Conservation (phyloP, 495 filamentous ascomycete genomes). For the Trichoderma gamsii region DNA sequence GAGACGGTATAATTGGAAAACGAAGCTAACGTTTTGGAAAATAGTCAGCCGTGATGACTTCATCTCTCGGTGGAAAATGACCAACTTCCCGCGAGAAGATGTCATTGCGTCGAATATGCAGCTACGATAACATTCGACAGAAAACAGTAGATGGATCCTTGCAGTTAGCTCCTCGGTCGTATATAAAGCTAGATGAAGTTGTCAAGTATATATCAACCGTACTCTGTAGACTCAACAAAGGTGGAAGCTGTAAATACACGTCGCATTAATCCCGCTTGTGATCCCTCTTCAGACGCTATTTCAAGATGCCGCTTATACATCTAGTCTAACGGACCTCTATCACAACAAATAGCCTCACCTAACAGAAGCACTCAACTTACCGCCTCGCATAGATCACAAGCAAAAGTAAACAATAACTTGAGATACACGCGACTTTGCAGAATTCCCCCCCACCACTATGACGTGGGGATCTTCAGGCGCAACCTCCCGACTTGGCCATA, state of each 20-base stretch:
- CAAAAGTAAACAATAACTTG: neutral
- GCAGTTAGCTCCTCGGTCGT: neutral
- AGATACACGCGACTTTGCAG: neutral
- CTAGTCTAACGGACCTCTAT: neutral
- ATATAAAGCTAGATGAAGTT: neutral
- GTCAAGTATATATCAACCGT: neutral
- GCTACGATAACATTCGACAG: conserved; percentile 24
- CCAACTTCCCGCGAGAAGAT: conserved; percentile 53
- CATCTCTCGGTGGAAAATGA: conserved; percentile 67
- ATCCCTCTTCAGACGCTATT: neutral
- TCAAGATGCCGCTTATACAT: neutral
- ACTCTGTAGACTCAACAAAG: too few relatives aligned
- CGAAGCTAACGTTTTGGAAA: neutral
- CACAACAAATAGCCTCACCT: neutral
- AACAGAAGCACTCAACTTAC: neutral
- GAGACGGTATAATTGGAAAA: neutral
- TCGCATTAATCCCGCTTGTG: neutral
- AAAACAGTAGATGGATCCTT: neutral
- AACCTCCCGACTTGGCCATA: neutral
- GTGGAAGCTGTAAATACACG: neutral
- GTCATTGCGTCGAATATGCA: conserved; percentile 31
- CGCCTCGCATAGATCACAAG: neutral
- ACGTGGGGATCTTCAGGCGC: neutral
- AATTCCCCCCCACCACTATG: neutral
- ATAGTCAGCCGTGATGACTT: conserved; percentile 84